Evolutionary conservation across 768 basidiomycete species (phyloP), one percentile per base, ranked within the genome.

Genomic region (Neoboletus brunneissimus): DNA sequence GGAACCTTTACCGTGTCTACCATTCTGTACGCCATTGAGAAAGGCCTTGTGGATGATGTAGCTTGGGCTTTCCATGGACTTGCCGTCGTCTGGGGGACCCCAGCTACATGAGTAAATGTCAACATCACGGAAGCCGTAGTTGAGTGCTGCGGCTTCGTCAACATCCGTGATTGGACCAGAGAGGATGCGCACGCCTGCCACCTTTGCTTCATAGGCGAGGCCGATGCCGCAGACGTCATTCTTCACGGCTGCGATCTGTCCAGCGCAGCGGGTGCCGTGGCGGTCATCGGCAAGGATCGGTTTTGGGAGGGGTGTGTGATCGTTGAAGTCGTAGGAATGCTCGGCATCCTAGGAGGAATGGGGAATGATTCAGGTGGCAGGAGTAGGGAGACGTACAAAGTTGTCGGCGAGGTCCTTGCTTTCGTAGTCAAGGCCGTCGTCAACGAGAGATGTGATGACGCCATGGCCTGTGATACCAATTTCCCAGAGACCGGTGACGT

Each of bases 241-340:
- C 68, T 90, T 91, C 15, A 80, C 85, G 1, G 97, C 97, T 22
- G 91, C 94, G 48, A 99, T 85, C 73, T 99, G 96, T 29, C 97
- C 97, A 1, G 96, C 96, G 70, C 97, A 99, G 2, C 97, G 89
- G 0, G 97, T 99, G 12, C 97, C 97, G 67, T 99, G 97, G 64
- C 92, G 91, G 64, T 99, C 97, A 61, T 98, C 95, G 25, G 79
- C 81, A 43, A 95, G 84, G 55, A 87, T 82, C 0, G 97, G 97
- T 34, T 87, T 88, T 11, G 97, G 97, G 7, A 98, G 78, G 15
- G 84, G 77, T 27, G 84, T 84, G 66, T 98, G 94, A 67, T 96
- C 94, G 70, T 99, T 99, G 72, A 94, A 99, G 72, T 99, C 95
- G 68, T 94, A 90, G 0, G 95, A 98, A 56, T 94, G 86, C 23